Percentiles rank a stretch among this genome's conserved stretches.
Evolutionary conservation across 129 eudicot species (phyloP).

Genomic region (carrot (Daucus carota)): DH1_v3.0 NC_030387.2:31576501-31577000

Average conservation of each 20-base stretch:
- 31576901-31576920: constrained; percentile 58
- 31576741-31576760: not conserved
- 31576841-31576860: not conserved
- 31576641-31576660: no score
- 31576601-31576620: no score
- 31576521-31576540: no score
- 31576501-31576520: no score
- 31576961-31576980: constrained; percentile 55
- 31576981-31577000: constrained; percentile 54
- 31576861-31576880: constrained; percentile 18
- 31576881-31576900: constrained; percentile 37
- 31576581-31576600: no score
- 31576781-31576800: constrained; percentile 1
- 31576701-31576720: not conserved
- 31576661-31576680: not conserved
- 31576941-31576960: constrained; percentile 62
- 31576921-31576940: constrained; percentile 62
- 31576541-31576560: no score
- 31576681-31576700: not conserved
- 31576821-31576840: constrained; percentile 20
- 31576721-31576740: not conserved
- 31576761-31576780: constrained; percentile 18
- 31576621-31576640: no score
- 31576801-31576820: not conserved
- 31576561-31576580: no score